phyloP scores from a whole-genome alignment of 495 filamentous ascomycete species.

The Rhizodiscina lignyota region DNA sequence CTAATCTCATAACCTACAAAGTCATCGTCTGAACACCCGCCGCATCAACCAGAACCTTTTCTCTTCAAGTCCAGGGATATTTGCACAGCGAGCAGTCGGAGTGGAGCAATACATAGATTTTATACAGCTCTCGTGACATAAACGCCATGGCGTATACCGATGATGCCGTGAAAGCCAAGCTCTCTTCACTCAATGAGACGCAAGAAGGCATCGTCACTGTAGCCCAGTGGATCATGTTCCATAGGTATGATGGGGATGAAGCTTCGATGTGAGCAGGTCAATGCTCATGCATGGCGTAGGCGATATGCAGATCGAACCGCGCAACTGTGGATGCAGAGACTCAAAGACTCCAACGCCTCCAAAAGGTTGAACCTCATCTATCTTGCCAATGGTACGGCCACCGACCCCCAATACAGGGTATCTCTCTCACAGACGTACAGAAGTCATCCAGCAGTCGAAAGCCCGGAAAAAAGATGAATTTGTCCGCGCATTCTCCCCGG shows the following conservation, averaged over 20 bases:
- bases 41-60: no score
- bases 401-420: no score
- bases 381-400: slow-evolving; percentile 68
- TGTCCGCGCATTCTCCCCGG: slow-evolving; percentile 70
- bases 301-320: slow-evolving; percentile 80
- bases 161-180: slow-evolving; percentile 83
- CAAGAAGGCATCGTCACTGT: slow-evolving; percentile 92
- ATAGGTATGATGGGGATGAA: slow-evolving; percentile 46
- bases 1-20: no score
- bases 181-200: slow-evolving; percentile 86
- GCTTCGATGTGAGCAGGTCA: no score
- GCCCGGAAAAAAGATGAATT: slow-evolving; percentile 85
- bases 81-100: no score
- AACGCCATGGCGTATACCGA: slow-evolving; percentile 74
- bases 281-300: slow-evolving; percentile 25
- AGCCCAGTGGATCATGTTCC: slow-evolving; percentile 98
- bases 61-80: no score
- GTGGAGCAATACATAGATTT: no score
- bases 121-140: no score
- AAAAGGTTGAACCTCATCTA: slow-evolving; percentile 88
- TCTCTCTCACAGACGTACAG: no score
- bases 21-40: no score
- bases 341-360: slow-evolving; percentile 66
- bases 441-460: slow-evolving; percentile 90
- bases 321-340: slow-evolving; percentile 71